These are phyloP conservation scores for Pythium coloratum DNA, from an alignment of 352 stramenopile species.

Conservation along the genomic window DNA sequence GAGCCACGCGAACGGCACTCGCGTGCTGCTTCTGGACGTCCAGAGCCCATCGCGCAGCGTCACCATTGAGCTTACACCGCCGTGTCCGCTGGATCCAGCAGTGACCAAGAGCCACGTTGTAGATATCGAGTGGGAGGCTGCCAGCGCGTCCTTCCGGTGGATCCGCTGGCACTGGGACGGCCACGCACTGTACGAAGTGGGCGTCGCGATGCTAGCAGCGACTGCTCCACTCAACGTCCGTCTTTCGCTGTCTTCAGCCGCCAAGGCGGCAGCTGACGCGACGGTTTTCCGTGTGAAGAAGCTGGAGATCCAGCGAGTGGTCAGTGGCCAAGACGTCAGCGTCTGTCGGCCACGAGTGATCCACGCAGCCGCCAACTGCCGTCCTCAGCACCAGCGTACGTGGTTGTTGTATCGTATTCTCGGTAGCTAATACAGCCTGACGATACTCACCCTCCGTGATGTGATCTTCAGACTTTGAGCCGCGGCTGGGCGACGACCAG, in stretches of 20 bases:
- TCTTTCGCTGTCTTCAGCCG: background rate
- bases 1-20: background rate
- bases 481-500: slow-evolving; percentile 57
- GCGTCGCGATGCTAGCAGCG: background rate
- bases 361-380: slow-evolving; percentile 22
- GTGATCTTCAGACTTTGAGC: slow-evolving; percentile 21
- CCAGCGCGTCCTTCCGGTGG: slow-evolving; percentile 13
- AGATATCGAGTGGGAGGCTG: slow-evolving; percentile 23
- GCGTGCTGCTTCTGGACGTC: slow-evolving; percentile 7
- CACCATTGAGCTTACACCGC: slow-evolving; percentile 14
- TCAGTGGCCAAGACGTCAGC: slow-evolving; percentile 4
- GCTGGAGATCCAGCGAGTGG: slow-evolving; percentile 24
- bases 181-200: slow-evolving; percentile 21
- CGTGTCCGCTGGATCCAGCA: slow-evolving; percentile 13
- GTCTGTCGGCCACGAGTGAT: slow-evolving; percentile 15
- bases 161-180: slow-evolving; percentile 30
- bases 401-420: background rate
- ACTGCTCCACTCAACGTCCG: background rate
- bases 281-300: slow-evolving; percentile 19
- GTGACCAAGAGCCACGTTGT: slow-evolving; percentile 19
- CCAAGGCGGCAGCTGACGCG: background rate
- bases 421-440: no score
- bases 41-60: slow-evolving; percentile 6
- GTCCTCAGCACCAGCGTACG: slow-evolving; percentile 22
- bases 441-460: no score